Percentiles rank a stretch among this genome's conserved stretches.
Evolutionary conservation across 2,329 filamentous ascomycete genomes (phyloP).

Genomic region (Aureobasidium sp.): DNA sequence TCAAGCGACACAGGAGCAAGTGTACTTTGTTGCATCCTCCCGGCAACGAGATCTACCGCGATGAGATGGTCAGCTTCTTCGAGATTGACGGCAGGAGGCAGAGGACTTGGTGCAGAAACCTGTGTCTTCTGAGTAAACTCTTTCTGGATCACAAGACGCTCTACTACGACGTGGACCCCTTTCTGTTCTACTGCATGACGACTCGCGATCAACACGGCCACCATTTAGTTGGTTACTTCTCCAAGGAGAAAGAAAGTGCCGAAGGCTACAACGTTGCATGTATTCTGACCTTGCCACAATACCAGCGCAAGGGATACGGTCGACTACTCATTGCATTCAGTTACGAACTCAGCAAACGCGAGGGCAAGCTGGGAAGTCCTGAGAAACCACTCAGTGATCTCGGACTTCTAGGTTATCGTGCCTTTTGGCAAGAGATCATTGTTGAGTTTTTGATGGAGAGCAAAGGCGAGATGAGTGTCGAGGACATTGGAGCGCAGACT

Average conservation of each 20-base stretch:
- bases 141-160: conserved; percentile 97
- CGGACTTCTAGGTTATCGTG: conserved; percentile 84
- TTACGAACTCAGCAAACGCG: conserved; percentile 91
- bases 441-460: conserved; percentile 70
- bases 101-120: conserved; percentile 90
- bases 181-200: conserved; percentile 98
- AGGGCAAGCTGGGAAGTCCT: conserved; percentile 88
- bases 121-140: conserved; percentile 90
- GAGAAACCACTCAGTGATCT: conserved; percentile 95
- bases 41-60: conserved; percentile 96
- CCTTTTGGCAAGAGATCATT: conserved; percentile 96
- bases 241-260: conserved; percentile 94
- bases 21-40: conserved; percentile 88
- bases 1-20: conserved; percentile 77
- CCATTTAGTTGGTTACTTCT: conserved; percentile 97
- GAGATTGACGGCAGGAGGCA: conserved; percentile 94
- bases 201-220: conserved; percentile 80
- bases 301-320: conserved; percentile 90
- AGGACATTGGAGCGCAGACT: conserved; percentile 66
- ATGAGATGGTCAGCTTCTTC: conserved; percentile 89
- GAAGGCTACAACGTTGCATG: conserved; percentile 98
- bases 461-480: conserved; percentile 68
- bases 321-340: conserved; percentile 93
- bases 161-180: conserved; percentile 99
- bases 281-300: conserved; percentile 93